Evolutionary conservation across 192 early-diverging fungal species (phyloP).

Genomic region (Thamnidium elegans): DNA sequence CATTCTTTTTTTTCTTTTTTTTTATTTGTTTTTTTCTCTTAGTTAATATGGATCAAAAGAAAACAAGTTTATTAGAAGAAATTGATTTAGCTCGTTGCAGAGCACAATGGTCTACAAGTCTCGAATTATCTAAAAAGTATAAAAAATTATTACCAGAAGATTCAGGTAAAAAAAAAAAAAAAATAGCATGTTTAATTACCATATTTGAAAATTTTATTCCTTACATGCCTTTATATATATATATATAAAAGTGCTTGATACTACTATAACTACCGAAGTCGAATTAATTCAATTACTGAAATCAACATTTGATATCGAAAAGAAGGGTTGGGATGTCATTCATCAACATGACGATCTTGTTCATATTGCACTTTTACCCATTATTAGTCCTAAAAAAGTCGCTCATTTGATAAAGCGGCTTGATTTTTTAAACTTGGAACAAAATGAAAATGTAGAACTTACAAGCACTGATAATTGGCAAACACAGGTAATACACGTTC

Average conservation of each 20-base stretch:
- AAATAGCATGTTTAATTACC: neutral
- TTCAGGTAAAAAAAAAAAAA: slow-evolving; percentile 33
- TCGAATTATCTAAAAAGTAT: slow-evolving; percentile 50
- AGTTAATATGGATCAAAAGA: neutral
- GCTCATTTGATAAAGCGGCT: neutral
- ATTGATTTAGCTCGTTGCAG: slow-evolving; percentile 18
- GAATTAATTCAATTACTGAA: slow-evolving; percentile 15
- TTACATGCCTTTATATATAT: neutral
- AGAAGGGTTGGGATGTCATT: slow-evolving; percentile 16
- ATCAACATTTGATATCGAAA: neutral
- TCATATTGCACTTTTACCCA: slow-evolving; percentile 2
- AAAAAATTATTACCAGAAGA: slow-evolving; percentile 47
- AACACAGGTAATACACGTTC: neutral
- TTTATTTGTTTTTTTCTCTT: neutral
- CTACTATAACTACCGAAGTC: slow-evolving; percentile 5
- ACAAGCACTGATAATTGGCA: slow-evolving; percentile 9
- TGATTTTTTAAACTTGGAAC: too few species aligned
- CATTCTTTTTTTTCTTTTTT: neutral
- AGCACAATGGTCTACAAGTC: slow-evolving; percentile 35
- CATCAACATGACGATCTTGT: slow-evolving; percentile 10
- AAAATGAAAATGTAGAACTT: neutral
- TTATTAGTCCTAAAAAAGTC: neutral
- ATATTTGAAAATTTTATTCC: neutral
- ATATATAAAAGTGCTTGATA: slow-evolving; percentile 12
- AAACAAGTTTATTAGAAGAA: neutral